Evolutionary conservation across 2,329 filamentous ascomycete species (phyloP).

Genomic region (Ascochyta lentis): DNA sequence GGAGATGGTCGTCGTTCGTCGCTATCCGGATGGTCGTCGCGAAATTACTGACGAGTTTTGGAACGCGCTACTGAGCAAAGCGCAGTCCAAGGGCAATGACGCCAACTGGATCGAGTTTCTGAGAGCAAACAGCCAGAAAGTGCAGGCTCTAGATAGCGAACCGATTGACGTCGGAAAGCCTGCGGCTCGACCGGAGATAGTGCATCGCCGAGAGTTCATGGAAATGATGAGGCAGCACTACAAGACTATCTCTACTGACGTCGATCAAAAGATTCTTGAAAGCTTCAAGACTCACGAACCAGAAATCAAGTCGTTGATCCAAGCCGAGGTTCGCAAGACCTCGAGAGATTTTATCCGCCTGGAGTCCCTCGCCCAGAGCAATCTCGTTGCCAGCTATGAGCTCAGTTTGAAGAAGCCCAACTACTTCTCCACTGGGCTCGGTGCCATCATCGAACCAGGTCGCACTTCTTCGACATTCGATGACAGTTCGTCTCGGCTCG

Average conservation of each 20-base stretch:
- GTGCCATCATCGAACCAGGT: constrained; percentile 67
- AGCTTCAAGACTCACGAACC: constrained; percentile 25
- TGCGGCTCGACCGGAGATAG: constrained; percentile 23
- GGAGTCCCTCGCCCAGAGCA: constrained; percentile 40
- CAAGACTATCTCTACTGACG: constrained; percentile 22
- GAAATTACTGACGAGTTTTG: constrained; percentile 69
- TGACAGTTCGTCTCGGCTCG: constrained; percentile 16
- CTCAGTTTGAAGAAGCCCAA: constrained; percentile 63
- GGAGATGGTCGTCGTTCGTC: constrained; percentile 62
- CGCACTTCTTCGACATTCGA: constrained; percentile 63
- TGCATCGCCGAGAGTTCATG: constrained; percentile 60
- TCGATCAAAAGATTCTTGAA: constrained; percentile 36
- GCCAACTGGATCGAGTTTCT: constrained; percentile 62
- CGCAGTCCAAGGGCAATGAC: constrained; percentile 55
- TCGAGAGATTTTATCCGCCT: constrained; percentile 40
- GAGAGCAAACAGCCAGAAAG: constrained; percentile 55
- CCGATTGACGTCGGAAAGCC: constrained; percentile 11
- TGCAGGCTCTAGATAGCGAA: constrained; percentile 36
- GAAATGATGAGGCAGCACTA: constrained; percentile 37
- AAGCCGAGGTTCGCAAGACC: constrained; percentile 40
- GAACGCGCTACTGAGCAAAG: constrained; percentile 65
- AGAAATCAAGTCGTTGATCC: constrained; percentile 24
- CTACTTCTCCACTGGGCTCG: constrained; percentile 71
- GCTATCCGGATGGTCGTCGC: constrained; percentile 59
- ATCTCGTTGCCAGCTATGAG: constrained; percentile 41